Evolutionary conservation across 2,329 filamentous ascomycete genomes (phyloP), one percentile per base, ranked within the genome.

Genomic region (Dothideomycetes sp.): DNA sequence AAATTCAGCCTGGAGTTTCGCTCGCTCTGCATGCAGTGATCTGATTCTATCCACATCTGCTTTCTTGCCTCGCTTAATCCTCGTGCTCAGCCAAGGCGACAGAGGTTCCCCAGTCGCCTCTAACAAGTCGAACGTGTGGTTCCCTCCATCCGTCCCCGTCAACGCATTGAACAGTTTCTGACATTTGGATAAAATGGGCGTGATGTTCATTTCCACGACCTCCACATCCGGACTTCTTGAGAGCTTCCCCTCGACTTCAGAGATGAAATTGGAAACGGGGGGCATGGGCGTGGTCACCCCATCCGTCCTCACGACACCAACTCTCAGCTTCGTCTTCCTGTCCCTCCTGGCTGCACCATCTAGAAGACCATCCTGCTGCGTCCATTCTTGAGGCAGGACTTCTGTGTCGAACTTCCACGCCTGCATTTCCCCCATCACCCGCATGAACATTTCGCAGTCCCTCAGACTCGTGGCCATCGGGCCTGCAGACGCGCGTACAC

Each of bases 91-190:
- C 74, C 75, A 81, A 1, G 72, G 72, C 10, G 70, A 77, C 2
- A 79, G 57, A 1, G 73, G 72, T 46, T 80, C 77, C 4, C 60
- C 61, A 3, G 65, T 74, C 9, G 61, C 54, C 38, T 75, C 71
- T 17, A 81, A 58, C 4, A 75, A 59, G 50, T 77, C 68, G 39
- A 77, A 68, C 63, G 77, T 74, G 34, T 53, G 51, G 8, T 68
- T 66, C 2, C 61, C 67, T 10, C 76, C 77, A 49, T 80, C 74
- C 9, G 75, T 59, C 17, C 68, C 68, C 57, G 80, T 73, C 37
- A 81, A 59, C 12, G 66, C 66, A 42, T 75, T 75, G 29, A 73
- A 70, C 7, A 77, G 61, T 2, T 64, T 67, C 42, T 79, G 71
- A 38, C 69, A 72, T 49, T 72, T 67, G 3, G 66, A 65, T 38